These are phyloP conservation scores for Ganoderma sp. DNA, from an alignment of 1,284 basidiomycete species.

Conservation along the genomic window DNA sequence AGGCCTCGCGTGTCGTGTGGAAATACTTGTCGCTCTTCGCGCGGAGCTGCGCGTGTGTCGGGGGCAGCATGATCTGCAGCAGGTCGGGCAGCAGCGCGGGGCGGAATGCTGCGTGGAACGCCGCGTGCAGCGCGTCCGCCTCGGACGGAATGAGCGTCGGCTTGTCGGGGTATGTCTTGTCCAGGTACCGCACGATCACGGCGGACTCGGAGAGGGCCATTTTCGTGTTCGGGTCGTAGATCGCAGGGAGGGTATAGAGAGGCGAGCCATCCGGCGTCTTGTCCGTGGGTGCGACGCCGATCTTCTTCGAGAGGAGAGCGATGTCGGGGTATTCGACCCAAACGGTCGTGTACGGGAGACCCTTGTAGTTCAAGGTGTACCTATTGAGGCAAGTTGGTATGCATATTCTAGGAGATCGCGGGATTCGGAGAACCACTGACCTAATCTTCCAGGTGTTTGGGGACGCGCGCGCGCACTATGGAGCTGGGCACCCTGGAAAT, in stretches of 20 bases:
- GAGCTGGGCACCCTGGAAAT: too few relatives aligned
- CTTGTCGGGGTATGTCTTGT: slow-evolving; percentile 41
- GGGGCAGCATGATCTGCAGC: slow-evolving; percentile 31
- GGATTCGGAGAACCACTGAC: slow-evolving; percentile 22
- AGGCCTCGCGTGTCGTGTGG: slow-evolving; percentile 42
- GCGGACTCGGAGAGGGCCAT: slow-evolving; percentile 40
- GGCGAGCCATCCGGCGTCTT: slow-evolving; percentile 32
- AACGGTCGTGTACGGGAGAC: slow-evolving; percentile 28
- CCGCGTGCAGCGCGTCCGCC: slow-evolving; percentile 21
- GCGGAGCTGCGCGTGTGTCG: slow-evolving; percentile 33
- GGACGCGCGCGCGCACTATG: too few relatives aligned
- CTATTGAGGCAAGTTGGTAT: slow-evolving; percentile 26
- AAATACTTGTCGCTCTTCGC: slow-evolving; percentile 46
- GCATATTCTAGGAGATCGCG: not conserved
- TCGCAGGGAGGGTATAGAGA: slow-evolving; percentile 43
- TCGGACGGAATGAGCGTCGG: slow-evolving; percentile 40
- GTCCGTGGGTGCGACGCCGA: slow-evolving; percentile 38
- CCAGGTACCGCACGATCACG: slow-evolving; percentile 43
- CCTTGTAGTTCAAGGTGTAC: slow-evolving; percentile 42
- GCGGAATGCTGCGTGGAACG: slow-evolving; percentile 38
- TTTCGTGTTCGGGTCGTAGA: slow-evolving; percentile 37
- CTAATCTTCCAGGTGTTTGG: slow-evolving; percentile 34
- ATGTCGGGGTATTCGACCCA: slow-evolving; percentile 47
- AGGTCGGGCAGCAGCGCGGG: slow-evolving; percentile 6
- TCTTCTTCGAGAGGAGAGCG: slow-evolving; percentile 35